phyloP scores from a whole-genome alignment of 768 basidiomycete species.

The Daedaleopsis sinensis region DNA sequence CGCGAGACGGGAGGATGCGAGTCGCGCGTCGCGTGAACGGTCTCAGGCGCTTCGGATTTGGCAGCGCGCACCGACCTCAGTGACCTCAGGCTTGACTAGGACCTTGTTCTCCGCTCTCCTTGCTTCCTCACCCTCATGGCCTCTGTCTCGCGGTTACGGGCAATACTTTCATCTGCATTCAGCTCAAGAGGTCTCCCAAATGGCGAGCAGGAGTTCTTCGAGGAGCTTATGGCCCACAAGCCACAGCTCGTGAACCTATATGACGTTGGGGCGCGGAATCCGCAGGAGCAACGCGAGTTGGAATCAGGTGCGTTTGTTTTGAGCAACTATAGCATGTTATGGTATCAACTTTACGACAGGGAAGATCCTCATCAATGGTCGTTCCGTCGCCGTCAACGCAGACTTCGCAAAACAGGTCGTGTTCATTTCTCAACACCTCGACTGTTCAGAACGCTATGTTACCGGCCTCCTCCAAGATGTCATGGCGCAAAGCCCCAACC shows the following conservation, averaged over 20 bases:
- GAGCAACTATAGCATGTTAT: not conserved
- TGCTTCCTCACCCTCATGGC: slow-evolving; percentile 46
- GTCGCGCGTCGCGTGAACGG: slow-evolving; percentile 18
- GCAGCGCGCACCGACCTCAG: not conserved
- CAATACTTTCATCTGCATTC: slow-evolving; percentile 52
- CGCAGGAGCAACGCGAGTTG: slow-evolving; percentile 70
- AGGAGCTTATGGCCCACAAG: slow-evolving; percentile 71
- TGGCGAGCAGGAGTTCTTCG: slow-evolving; percentile 75
- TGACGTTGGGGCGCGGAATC: slow-evolving; percentile 63
- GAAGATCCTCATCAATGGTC: slow-evolving; percentile 63
- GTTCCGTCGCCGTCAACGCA: slow-evolving; percentile 70
- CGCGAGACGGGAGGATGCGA: not conserved
- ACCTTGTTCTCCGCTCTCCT: slow-evolving; percentile 10
- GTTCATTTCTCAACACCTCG: slow-evolving; percentile 80
- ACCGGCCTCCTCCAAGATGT: slow-evolving; percentile 70
- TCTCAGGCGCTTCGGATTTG: slow-evolving; percentile 11
- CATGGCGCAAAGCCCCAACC: slow-evolving; percentile 66
- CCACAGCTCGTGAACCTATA: slow-evolving; percentile 63
- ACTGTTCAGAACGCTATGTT: slow-evolving; percentile 80
- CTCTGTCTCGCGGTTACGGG: slow-evolving; percentile 58
- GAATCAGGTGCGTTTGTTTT: slow-evolving; percentile 53
- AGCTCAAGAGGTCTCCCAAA: slow-evolving; percentile 46
- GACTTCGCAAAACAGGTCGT: slow-evolving; percentile 79
- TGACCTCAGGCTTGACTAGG: not conserved
- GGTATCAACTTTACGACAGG: slow-evolving; percentile 43